Evolutionary conservation across 208 protist genomes (phyloP), one percentile per base, ranked within the genome.

Genomic region (Trypanosoma caninum): DNA sequence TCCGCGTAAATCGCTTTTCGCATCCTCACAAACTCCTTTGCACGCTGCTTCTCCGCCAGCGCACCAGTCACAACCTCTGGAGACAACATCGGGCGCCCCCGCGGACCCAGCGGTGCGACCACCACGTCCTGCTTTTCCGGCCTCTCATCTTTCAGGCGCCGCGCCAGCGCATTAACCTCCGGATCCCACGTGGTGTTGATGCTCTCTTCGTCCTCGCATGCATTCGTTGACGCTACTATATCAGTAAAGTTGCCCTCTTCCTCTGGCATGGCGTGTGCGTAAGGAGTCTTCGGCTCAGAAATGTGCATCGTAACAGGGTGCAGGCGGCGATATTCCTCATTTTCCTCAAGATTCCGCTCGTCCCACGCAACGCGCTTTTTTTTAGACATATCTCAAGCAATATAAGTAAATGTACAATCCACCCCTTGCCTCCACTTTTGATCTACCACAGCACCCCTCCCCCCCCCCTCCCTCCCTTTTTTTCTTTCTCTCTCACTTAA

Each of bases 241-340:
- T 35, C 54, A 13, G 64, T 23, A 54, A 64, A 70, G 27, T 52
- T 37, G 11, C 54, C 69, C 18, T 70, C 71, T 14, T 74, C 75
- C n/a, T 83, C 76, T 8, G 82, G 70, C 27, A 76, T 73, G 3
- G 62, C 59, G 69, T 89, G 73, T 6, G 63, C 52, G 65, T 83
- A 95, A 8, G 89, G 89, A 5, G 89, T 95, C 68, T 95, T 95
- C 20, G 89, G 89, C 70, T 95, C 84, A 3, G 78, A 80, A 52
- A 95, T 95, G 45, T 80, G 80, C 70, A 91, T 89, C 25, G 79
- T 89, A 11, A 95, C 89, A 8, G 89, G 89, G 68, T 95, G 85
- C 40, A 70, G 51, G 9, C 77, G 70, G 50, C 86, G 89, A 52
- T 93, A 95, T 64, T 92, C 83, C 13, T 82, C 89, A 33, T 93